Evolutionary conservation across 106 monocot species (phyloP), one percentile per base, ranked within the genome.

Genomic region (Allium cepa): DNA sequence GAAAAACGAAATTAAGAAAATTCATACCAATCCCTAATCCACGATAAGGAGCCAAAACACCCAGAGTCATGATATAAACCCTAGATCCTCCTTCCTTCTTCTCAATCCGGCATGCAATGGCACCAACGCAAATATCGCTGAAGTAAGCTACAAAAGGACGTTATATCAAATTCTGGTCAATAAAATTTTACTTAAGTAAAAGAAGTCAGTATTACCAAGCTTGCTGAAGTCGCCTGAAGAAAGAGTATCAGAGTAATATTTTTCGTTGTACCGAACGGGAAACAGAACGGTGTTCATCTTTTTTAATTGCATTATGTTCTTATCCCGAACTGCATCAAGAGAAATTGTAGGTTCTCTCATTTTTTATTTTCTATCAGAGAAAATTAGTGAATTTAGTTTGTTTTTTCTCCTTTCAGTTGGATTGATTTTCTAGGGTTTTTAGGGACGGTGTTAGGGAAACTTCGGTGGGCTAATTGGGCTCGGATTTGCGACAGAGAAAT

Each of bases 231-330:
- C 88, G 58, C 75, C 88, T 64, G 95, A 85, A 66, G 95, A 69
- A 71, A 96, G 77, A 69, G 91, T 86, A 62, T 96, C 95, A 45
- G 83, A 66, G 88, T 96, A 96, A 86, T 96, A 96, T 76, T 96
- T 96, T 69, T 96, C 88, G 88, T 96, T 96, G 95, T 96, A 96
- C 36, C 95, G 88, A 61, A 96, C 88, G 64, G 95, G 95, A 75
- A 96, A 96, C 75, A 96, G 87, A 16, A 79, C 95, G 61, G 84
- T 86, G 82, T 96, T 96, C 69, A 96, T 88, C 88, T 96, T 96
- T 91, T 96, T 96, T 66, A 96, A 84, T 85, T 88, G 91, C 95
- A 96, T 96, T 71, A 91, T 60, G 84, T 96, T 96, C 86, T 96
- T 96, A 68, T 96, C 95, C 63, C 95, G 60, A 18, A 96, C 77